Evolutionary conservation across 2,329 filamentous ascomycete genomes (phyloP).

Genomic region (Ascochyta lentis): DNA sequence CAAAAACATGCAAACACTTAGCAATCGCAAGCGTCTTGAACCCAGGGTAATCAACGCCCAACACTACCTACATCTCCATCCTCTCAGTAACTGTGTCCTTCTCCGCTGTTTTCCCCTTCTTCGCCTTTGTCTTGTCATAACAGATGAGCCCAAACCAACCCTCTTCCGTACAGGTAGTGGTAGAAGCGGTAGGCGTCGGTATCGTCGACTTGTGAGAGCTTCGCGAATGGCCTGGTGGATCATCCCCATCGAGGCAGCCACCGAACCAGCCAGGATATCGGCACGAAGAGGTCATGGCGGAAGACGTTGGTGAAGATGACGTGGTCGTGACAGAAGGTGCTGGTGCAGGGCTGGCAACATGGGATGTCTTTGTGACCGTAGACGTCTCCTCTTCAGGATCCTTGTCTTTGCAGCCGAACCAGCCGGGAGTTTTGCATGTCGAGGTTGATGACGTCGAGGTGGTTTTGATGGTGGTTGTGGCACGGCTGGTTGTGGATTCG

Average conservation of each 20-base stretch:
- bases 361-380: constrained; percentile 44
- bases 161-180: constrained; percentile 35
- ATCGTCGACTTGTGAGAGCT: constrained; percentile 35
- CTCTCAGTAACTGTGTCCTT: constrained; percentile 22
- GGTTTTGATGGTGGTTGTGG: constrained; percentile 56
- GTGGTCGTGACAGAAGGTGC: constrained; percentile 43
- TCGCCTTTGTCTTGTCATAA: constrained; percentile 30
- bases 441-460: constrained; percentile 42
- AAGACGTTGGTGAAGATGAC: constrained; percentile 37
- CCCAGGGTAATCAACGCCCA: neutral
- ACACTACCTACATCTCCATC: constrained; percentile 34
- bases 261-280: constrained; percentile 57
- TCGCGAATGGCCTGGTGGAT: constrained; percentile 45
- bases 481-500: constrained; percentile 61
- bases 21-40: neutral
- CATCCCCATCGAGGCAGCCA: constrained; percentile 57
- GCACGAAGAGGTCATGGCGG: constrained; percentile 48
- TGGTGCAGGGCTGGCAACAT: constrained; percentile 33
- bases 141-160: constrained; percentile 44
- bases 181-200: constrained; percentile 23
- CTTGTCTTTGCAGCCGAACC: constrained; percentile 68
- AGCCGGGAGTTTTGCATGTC: constrained; percentile 63
- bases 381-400: constrained; percentile 42
- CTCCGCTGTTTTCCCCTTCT: constrained; percentile 15
- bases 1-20: too few species aligned